phyloP scores from a whole-genome alignment of 75 land plant species.

The Sequoia sempervirens region DNA sequence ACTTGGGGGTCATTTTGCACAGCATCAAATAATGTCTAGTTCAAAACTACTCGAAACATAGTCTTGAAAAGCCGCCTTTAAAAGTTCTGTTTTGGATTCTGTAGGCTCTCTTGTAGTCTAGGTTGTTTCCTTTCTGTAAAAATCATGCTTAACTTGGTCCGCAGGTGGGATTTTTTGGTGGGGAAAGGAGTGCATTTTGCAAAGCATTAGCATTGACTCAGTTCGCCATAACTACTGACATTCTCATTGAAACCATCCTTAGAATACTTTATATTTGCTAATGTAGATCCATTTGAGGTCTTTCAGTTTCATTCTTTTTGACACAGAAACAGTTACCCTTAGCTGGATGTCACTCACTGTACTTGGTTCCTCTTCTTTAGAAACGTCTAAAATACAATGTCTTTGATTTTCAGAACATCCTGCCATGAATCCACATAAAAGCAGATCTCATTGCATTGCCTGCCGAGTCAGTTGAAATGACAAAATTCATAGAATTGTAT shows the following conservation, averaged over 20 bases:
- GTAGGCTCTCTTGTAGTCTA: neutral
- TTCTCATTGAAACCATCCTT: neutral
- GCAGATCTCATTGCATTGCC: neutral
- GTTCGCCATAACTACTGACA: neutral
- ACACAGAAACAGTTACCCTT: neutral
- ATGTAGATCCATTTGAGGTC: neutral
- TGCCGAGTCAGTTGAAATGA: neutral
- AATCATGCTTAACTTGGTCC: too few species aligned
- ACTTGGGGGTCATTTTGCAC: neutral
- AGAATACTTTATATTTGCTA: neutral
- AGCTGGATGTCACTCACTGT: neutral
- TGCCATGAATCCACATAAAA: neutral
- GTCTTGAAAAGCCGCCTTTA: neutral
- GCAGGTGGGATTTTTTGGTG: too few species aligned
- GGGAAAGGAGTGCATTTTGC: neutral
- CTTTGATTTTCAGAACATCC: neutral
- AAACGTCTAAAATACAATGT: neutral
- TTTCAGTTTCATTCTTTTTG: neutral
- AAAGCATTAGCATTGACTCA: neutral
- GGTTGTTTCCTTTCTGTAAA: neutral
- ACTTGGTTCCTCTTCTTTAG: neutral
- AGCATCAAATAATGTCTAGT: neutral
- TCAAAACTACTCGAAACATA: neutral
- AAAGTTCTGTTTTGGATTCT: neutral
- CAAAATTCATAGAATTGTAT: neutral